Conservation (phyloP, 2,329 filamentous ascomycete species). For the Teratosphaeria nubilosa region DNA sequence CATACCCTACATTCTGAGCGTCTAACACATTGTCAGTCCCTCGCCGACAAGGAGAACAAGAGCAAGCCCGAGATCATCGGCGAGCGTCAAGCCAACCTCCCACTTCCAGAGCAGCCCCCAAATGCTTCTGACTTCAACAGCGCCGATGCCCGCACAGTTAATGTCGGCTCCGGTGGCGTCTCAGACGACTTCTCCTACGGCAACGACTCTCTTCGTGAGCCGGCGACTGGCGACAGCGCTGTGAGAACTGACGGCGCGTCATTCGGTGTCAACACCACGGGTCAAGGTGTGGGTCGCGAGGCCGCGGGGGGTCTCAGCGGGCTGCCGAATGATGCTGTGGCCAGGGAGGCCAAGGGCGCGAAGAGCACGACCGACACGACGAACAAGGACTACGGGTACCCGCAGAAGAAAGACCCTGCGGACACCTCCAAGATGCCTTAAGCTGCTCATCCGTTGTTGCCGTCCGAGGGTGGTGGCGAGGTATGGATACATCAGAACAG, state of each 20-base stretch:
- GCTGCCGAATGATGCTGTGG: constrained; percentile 51
- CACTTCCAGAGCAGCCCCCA: constrained; percentile 68
- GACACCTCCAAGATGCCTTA: background rate
- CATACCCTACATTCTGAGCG: background rate
- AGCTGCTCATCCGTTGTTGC: background rate
- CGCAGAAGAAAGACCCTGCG: constrained; percentile 30
- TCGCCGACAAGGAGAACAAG: constrained; percentile 21
- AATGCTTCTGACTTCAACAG: constrained; percentile 71
- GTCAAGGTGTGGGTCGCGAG: constrained; percentile 49
- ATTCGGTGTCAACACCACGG: constrained; percentile 44
- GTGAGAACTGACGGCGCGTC: constrained; percentile 41
- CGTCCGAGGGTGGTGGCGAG: background rate
- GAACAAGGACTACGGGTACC: constrained; percentile 25
- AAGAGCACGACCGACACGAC: background rate
- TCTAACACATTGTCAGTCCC: constrained; percentile 8
- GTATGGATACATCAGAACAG: background rate
- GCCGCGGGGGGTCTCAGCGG: constrained; percentile 47
- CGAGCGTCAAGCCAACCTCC: constrained; percentile 60
- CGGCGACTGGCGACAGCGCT: constrained; percentile 44
- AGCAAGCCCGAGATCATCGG: constrained; percentile 57
- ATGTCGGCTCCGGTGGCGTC: constrained; percentile 55
- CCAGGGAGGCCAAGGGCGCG: constrained; percentile 36
- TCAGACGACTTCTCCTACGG: constrained; percentile 30
- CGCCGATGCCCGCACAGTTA: constrained; percentile 56
- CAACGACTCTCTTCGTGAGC: constrained; percentile 36